Conservation (phyloP, 108 stramenopile species). For the Fragilaria crotonensis region DNA sequence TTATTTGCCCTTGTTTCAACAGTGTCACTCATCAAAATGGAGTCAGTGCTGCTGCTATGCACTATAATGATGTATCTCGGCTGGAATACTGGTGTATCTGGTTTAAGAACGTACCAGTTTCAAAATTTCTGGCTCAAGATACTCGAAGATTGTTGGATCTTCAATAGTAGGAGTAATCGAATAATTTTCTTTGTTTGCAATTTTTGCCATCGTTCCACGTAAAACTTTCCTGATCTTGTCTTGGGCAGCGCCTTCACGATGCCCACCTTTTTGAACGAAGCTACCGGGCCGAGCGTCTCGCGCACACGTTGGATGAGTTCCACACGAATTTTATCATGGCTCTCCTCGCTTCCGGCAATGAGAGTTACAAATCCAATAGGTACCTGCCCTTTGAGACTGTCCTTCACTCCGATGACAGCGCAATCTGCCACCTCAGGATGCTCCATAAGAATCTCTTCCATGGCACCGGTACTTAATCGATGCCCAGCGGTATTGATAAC, state of each 20-base stretch:
- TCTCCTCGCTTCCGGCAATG: slow-evolving; percentile 7
- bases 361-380: slow-evolving; percentile 64
- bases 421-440: slow-evolving; percentile 59
- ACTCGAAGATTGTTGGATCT: slow-evolving; percentile 48
- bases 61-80: too few species aligned
- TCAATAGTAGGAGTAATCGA: slow-evolving; percentile 68
- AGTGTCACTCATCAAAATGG: too few species aligned
- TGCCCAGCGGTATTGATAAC: slow-evolving; percentile 71
- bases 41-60: too few species aligned
- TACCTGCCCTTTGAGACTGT: slow-evolving; percentile 59
- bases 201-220: slow-evolving; percentile 53
- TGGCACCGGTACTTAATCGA: slow-evolving; percentile 52
- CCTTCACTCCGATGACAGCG: slow-evolving; percentile 58
- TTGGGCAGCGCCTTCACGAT: slow-evolving; percentile 62
- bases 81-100: too few species aligned
- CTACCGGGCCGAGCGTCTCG: slow-evolving; percentile 55
- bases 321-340: slow-evolving; percentile 19
- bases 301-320: slow-evolving; percentile 53
- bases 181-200: slow-evolving; percentile 54
- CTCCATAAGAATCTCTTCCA: slow-evolving; percentile 62
- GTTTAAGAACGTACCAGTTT: too few species aligned
- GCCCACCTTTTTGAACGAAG: slow-evolving; percentile 47
- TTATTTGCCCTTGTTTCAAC: too few species aligned
- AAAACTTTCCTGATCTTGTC: slow-evolving; percentile 71
- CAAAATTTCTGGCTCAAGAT: slow-evolving; percentile 23